These are phyloP conservation scores for Macaranga tanarius DNA, from an alignment of 441 rosid genomes.

Conservation along the genomic window DNA sequence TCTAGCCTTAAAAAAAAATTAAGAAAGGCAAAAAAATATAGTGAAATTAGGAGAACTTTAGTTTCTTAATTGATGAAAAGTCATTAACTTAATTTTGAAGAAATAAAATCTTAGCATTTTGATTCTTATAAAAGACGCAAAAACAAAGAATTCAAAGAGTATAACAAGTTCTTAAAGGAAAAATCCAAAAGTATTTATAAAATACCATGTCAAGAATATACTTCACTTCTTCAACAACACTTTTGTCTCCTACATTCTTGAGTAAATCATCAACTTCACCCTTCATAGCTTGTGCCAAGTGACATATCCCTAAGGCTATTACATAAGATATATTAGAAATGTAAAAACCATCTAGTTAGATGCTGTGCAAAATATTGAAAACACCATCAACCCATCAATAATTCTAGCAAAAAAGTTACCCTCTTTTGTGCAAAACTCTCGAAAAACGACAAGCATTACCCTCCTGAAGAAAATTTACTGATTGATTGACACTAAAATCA, in stretches of 20 bases:
- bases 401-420: too few species aligned
- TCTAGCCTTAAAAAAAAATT: slow-evolving; percentile 46
- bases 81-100: not conserved
- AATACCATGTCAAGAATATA: slow-evolving; percentile 69
- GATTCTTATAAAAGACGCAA: not conserved
- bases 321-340: not conserved
- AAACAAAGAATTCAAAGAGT: slow-evolving; percentile 2
- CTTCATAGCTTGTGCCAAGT: slow-evolving; percentile 58
- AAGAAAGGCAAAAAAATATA: not conserved
- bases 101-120: not conserved
- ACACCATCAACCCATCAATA: not conserved
- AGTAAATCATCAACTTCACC: slow-evolving; percentile 56
- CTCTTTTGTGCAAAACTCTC: not conserved
- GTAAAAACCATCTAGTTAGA: not conserved
- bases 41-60: not conserved
- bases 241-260: slow-evolving; percentile 58
- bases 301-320: slow-evolving; percentile 50
- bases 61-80: not conserved
- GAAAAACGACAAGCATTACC: too few species aligned
- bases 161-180: slow-evolving; percentile 1
- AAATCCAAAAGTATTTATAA: not conserved
- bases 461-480: not conserved
- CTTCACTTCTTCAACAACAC: slow-evolving; percentile 63
- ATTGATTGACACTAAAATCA: not conserved
- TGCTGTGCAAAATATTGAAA: not conserved